Evolutionary conservation across 2,329 filamentous ascomycete species (phyloP), one percentile per base, ranked within the genome.

Genomic region (Botrytis paeoniae): DNA sequence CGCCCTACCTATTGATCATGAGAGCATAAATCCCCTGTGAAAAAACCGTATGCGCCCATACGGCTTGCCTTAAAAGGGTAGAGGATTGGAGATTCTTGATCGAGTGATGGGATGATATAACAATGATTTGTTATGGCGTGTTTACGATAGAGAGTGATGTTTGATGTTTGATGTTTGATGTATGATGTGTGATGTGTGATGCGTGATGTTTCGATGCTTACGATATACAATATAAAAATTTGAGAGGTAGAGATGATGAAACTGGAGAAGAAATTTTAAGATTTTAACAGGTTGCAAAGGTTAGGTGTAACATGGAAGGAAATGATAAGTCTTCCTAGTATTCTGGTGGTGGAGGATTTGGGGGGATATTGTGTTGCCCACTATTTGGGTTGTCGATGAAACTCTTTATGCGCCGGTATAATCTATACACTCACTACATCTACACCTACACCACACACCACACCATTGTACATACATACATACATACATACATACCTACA

Each of bases 361-460:
- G 18, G n/a, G 39, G 39, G 39, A 25, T 65, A 25, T 65, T 25
- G n/a, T 65, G 29, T 65, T 48, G 62, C 32, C 64, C 64, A 39
- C 45, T 45, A 14, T 54, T 66, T 29, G 51, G 9, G 5, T 66
- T 63, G 59, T 48, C 10, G 69, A 70, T 70, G 69, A 70, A 70
- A 70, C 69, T 39, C 69, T 39, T 45, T 70, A 70, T 70, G 69
- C 69, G 54, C 54, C 54, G 16, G 64, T 16, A 54, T 39, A 66
- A 66, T 66, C 12, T 66, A 54, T 16, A 48, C 14, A 35, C 7
- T 45, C 29, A 39, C 57, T n/a, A 39, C 25, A n/a, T n/a, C n/a
- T n/a, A 51, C 48, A n/a, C 22, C 32, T 25, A 61, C 22, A 41
- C 60, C 35, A 61, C 35, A 39, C 35, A 61, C 18, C 35, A 43